phyloP scores from a whole-genome alignment of 1,284 basidiomycete species.

The Porogramme epimiltina region DNA sequence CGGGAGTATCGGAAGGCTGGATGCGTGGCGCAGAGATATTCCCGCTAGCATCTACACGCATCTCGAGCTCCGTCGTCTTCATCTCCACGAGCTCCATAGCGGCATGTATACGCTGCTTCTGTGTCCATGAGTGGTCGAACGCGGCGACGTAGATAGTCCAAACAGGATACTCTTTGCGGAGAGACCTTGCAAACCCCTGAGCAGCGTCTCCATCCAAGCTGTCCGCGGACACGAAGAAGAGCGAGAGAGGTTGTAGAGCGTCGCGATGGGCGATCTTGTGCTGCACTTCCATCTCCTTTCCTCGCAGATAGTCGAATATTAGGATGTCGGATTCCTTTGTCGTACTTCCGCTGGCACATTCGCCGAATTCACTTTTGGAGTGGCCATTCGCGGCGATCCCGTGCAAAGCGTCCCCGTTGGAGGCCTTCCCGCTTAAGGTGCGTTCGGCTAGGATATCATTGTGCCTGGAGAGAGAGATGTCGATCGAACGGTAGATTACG shows the following conservation, averaged over 20 bases:
- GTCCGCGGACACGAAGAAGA: slow-evolving; percentile 5
- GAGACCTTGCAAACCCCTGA: slow-evolving; percentile 7
- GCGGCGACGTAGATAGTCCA: slow-evolving; percentile 9
- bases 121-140: slow-evolving; percentile 1
- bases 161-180: slow-evolving; percentile 11
- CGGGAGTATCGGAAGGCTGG: neutral
- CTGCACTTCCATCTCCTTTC: slow-evolving; percentile 11
- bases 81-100: neutral
- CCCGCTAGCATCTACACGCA: slow-evolving; percentile 12
- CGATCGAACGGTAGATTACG: slow-evolving; percentile 8
- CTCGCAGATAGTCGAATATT: slow-evolving; percentile 4
- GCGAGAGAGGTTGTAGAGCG: neutral
- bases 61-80: slow-evolving; percentile 7
- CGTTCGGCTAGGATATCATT: too few relatives aligned
- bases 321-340: neutral
- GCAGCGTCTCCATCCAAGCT: slow-evolving; percentile 7
- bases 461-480: neutral
- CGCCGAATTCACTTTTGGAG: neutral
- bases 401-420: too few relatives aligned
- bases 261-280: neutral
- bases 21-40: slow-evolving; percentile 1
- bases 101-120: neutral
- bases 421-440: too few relatives aligned
- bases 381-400: neutral
- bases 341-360: neutral